Evolutionary conservation across 148 eudicot species (phyloP), one percentile per base, ranked within the genome.

Genomic region (Rhododendron griersonianum): DNA sequence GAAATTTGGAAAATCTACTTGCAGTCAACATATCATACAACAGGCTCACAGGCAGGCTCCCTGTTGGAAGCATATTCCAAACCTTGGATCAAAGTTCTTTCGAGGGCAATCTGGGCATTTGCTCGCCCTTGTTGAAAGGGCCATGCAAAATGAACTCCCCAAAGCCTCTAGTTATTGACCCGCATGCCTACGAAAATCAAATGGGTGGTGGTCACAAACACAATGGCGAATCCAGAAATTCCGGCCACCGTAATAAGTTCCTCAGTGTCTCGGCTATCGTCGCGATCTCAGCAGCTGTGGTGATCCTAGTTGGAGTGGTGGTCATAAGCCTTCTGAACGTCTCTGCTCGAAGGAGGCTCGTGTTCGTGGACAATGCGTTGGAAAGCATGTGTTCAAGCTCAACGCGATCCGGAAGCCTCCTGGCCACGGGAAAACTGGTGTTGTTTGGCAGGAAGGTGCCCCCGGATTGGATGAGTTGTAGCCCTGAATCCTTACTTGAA

Each of bases 111-210:
- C 37, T 87, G 30, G 99, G 99, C 16, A 89, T 98, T 83, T 95
- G 99, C 86, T 94, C 99, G 10, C 99, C 98, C 53, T 89, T 94
- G 69, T 57, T 98, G 25, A 95, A 92, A 86, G 98, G 96, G 35
- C 98, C 98, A 14, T 98, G 99, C 84, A 94, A 89, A 78, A 84
- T 98, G 87, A 86, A 95, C 84, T 96, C 94, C 65, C 98, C 95
- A 86, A 98, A 98, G 94, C 99, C 99, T 59, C 85, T 98, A 83
- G 98, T 94, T 61, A 92, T 98, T 50, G 91, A 98, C 77, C 99
- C 99, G 1, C 85, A 92, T 41, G 94, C 91, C 19, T 92, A 87
- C 47, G 93, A 89, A 11, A 69, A 88, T 37, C 94, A 91, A 87
- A 88, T 50, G 44, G 94, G 90, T 50, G 93, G 92, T 47, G 86